Evolutionary conservation across 306 rosid species (phyloP), one percentile per base, ranked within the genome.

Genomic region (Castanea mollissima): DNA sequence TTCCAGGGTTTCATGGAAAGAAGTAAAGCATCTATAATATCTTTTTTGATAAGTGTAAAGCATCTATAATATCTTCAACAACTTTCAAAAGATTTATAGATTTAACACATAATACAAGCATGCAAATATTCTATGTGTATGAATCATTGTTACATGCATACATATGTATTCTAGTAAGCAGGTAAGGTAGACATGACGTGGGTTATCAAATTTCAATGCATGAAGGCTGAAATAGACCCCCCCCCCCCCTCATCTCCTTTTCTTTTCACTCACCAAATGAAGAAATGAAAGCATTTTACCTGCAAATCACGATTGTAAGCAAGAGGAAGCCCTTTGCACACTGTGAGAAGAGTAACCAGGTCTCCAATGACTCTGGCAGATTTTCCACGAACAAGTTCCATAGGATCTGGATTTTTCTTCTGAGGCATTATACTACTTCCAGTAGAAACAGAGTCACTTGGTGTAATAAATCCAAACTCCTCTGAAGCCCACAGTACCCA

Each of bases 341-440:
- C 63, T 18, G 95, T 90, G 76, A 95, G 92, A 79, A 93, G 93
- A 6, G 99, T 93, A 75, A 93, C 92, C 82, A 95, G 85, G 80
- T 88, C 96, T 65, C 99, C 98, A 23, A 95, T 88, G 60, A 91
- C 92, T 83, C 99, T 90, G 38, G 96, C 98, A 74, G 98, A 93
- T 85, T 95, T 95, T 68, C 98, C 98, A 60, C 99, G 99, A 59
- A 95, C 98, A 75, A 95, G 99, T 85, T 93, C 99, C 99, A 95
- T 95, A 59, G 99, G 99, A 82, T 91, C 99, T 34, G 98, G 99
- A 74, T 95, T 95, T 86, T 95, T 95, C 85, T 95, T 93, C 90
- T 95, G 99, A 85, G 99, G 99, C 99, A 95, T 95, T 78, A 95
- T 95, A 64, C 99, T 95, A 81, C 98, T 95, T 59, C 98, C 99